Evolutionary conservation across 169 alveolate species (phyloP).

Genomic region (Plasmodium blacklocki): DNA sequence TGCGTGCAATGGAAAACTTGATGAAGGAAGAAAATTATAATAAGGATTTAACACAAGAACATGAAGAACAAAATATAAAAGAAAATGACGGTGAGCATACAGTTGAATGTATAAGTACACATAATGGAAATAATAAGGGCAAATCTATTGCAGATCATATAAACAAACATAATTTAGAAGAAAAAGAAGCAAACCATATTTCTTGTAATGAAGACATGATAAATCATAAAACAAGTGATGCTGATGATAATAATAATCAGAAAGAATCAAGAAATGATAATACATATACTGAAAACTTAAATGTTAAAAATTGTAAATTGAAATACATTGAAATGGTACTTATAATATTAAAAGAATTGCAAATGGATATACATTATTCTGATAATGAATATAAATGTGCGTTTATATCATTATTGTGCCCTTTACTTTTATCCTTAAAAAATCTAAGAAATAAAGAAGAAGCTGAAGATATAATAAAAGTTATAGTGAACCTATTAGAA

Average conservation of each 20-base stretch:
- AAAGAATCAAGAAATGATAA: not conserved
- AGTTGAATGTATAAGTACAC: not conserved
- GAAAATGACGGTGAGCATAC: not conserved
- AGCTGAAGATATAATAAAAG: conserved; percentile 13
- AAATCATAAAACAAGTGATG: not conserved
- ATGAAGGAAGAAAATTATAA: not conserved
- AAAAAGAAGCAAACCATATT: not conserved
- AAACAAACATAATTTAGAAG: not conserved
- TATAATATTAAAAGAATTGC: conserved; percentile 36
- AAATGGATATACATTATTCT: conserved; percentile 32
- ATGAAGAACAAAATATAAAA: not conserved
- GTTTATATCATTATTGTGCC: conserved; percentile 55
- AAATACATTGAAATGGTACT: conserved; percentile 20
- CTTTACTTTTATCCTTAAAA: conserved; percentile 44
- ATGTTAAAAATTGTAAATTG: conserved; percentile 3
- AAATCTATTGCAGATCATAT: not conserved
- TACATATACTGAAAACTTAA: not conserved
- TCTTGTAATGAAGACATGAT: not conserved
- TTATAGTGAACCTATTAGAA: conserved; percentile 24
- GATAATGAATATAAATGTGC: conserved; percentile 69
- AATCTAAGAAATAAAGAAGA: conserved; percentile 39
- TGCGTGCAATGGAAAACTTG: not conserved
- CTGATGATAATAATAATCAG: too few species aligned
- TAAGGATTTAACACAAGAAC: not conserved
- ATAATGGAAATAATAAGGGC: not conserved